A percentile compares a stretch with the other conserved stretches of the same genome.
phyloP scores from a whole-genome alignment of 139 green algal genomes.

The Microglena sp. region DNA sequence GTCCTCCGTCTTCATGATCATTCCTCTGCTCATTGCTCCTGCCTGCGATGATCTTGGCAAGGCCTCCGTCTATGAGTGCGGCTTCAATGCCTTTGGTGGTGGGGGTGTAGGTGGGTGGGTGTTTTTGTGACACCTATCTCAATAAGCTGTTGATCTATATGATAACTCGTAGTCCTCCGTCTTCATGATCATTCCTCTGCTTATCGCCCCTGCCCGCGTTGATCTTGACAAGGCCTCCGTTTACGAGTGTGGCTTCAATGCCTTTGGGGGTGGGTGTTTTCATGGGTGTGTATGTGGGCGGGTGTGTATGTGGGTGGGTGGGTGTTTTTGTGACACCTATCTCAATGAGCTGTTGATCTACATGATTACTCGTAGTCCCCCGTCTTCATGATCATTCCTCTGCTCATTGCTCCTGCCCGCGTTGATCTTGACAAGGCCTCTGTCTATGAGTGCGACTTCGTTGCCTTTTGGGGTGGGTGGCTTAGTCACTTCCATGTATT shows the following conservation, averaged over 20 bases:
- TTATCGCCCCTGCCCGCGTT: slow-evolving; percentile 23
- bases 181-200: slow-evolving; percentile 25
- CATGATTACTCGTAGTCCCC: no score
- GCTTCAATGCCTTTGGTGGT: slow-evolving; percentile 32
- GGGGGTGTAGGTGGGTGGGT: no score
- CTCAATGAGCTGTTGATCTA: no score
- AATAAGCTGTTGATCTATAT: no score
- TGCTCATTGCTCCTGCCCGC: background rate
- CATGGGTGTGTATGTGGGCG: no score
- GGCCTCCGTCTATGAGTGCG: slow-evolving; percentile 26
- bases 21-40: background rate
- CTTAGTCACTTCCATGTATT: background rate
- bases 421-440: slow-evolving; percentile 30
- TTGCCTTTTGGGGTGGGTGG: slow-evolving; percentile 29
- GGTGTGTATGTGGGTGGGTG: no score
- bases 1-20: background rate
- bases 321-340: background rate
- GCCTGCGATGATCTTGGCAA: slow-evolving; percentile 28
- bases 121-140: background rate
- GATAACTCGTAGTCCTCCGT: no score
- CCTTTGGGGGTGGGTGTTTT: slow-evolving; percentile 26
- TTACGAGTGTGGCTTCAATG: slow-evolving; percentile 40
- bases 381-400: background rate
- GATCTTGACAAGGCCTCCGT: slow-evolving; percentile 34
- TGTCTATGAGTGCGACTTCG: slow-evolving; percentile 31